A percentile compares a stretch with the other conserved stretches of the same genome.
Evolutionary conservation across 2,329 filamentous ascomycete species (phyloP).

Genomic region (Mollisia scopiformis): DNA sequence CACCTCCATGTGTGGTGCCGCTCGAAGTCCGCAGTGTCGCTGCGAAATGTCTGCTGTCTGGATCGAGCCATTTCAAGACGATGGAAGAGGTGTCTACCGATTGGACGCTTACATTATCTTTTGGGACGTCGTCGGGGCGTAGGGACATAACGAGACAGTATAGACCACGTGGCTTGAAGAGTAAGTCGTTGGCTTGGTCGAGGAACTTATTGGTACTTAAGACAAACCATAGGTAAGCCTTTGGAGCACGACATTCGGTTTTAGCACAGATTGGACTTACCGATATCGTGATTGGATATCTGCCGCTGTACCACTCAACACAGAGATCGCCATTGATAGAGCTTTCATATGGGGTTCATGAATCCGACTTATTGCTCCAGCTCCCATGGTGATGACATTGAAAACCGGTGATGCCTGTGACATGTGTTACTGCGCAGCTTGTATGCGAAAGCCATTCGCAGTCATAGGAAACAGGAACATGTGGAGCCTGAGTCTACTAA

Average conservation of each 20-base stretch:
- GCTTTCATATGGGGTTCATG: neutral
- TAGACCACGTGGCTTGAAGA: neutral
- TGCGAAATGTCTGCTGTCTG: neutral
- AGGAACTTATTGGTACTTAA: neutral
- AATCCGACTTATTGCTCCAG: neutral
- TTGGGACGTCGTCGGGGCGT: neutral
- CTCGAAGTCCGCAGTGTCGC: neutral
- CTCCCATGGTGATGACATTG: neutral
- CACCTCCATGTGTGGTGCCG: neutral
- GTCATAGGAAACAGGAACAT: neutral
- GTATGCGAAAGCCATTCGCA: neutral
- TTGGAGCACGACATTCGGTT: too few relatives aligned
- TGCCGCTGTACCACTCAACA: neutral
- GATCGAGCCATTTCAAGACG: neutral
- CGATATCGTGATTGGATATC: neutral
- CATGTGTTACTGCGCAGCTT: neutral
- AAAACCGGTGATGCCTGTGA: neutral
- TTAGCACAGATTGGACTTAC: too few relatives aligned
- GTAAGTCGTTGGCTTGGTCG: neutral
- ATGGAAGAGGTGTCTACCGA: neutral
- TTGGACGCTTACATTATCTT: neutral
- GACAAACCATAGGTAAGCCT: neutral
- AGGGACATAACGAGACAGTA: too few relatives aligned
- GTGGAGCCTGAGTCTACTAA: neutral
- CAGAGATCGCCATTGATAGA: neutral